Base-by-base conservation (phyloP, 2,329 filamentous ascomycete genomes). In the Talaromyces rugulosus region DNA sequence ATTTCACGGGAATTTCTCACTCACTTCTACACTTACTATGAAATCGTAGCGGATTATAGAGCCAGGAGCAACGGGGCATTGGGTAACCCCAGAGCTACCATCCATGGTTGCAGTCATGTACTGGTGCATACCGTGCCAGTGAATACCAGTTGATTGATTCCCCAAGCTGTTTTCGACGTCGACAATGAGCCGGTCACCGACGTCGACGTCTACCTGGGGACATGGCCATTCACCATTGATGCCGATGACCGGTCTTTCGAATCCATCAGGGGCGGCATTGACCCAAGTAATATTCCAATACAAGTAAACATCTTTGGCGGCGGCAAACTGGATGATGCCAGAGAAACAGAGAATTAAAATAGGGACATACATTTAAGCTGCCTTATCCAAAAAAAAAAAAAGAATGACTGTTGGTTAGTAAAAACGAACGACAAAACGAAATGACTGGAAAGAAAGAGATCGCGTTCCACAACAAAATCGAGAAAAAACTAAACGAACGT, bases 151-250 rank as follows among this genome's bases (percentile, higher is more conserved):
- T 3, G 72, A 71, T 62, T 76, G 67, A 36, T 78, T 75, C 23
- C 74, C 75, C 12, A 78, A 67, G 4, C 66, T 66, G 42, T 78
- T 78, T 63, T 75, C 70, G n/a, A 77, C 69, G 58, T 78, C 73
- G 23, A 77, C 73, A 55, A 78, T 75, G 27, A 77, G 57, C 4
- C 67, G 67, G 50, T 78, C 76, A 12, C 76, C 76, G 11, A 74
- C 52, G 8, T 72, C 58, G n/a, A 75, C 70, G 27, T 78, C 71
- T 9, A 80, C 69, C 55, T 72, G 68, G 86, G 91, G 90, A 58
- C 89, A 82, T 1, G 90, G 91, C 88, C 90, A 92, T 76, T 87
- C 74, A 4, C 85, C 85, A 69, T 95, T 94, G 77, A 95, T 89
- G 53, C 89, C 89, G 70, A 94, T 90, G 3, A 85, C 84, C 0